A percentile compares a stretch with the other conserved stretches of the same genome.
These are phyloP conservation scores for Diplodia intermedia DNA, from an alignment of 2,329 filamentous ascomycete species.

Conservation along the genomic window DNA sequence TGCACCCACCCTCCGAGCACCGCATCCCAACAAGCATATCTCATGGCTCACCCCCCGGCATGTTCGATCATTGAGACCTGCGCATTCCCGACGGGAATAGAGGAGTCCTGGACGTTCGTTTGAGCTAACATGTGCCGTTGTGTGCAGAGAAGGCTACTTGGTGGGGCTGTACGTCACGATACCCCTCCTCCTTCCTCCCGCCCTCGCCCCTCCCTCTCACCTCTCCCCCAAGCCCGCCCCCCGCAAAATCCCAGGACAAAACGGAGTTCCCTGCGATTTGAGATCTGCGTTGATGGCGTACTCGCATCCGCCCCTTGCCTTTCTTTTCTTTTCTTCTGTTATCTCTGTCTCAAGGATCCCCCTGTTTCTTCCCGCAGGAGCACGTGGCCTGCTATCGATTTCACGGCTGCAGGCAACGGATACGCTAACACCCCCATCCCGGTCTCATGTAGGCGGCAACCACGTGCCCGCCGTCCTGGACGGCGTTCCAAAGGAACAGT, in stretches of 20 bases:
- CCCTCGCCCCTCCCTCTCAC: background rate
- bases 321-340: background rate
- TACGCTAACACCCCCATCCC: background rate
- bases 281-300: background rate
- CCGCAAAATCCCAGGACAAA: background rate
- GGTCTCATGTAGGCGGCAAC: conserved; percentile 49
- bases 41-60: conserved; percentile 15
- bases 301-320: background rate
- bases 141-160: conserved; percentile 64
- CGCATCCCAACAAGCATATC: background rate
- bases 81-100: background rate
- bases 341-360: background rate
- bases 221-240: background rate
- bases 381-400: background rate
- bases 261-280: background rate
- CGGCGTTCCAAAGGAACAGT: conserved; percentile 61
- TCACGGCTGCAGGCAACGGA: background rate
- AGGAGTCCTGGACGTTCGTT: background rate
- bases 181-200: too few species aligned
- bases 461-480: conserved; percentile 70
- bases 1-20: conserved; percentile 34
- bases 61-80: background rate
- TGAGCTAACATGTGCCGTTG: background rate
- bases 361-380: background rate
- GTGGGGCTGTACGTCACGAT: conserved; percentile 61